phyloP scores from a whole-genome alignment of 2,329 filamentous ascomycete genomes.

The Hypoxylon sp. region DNA sequence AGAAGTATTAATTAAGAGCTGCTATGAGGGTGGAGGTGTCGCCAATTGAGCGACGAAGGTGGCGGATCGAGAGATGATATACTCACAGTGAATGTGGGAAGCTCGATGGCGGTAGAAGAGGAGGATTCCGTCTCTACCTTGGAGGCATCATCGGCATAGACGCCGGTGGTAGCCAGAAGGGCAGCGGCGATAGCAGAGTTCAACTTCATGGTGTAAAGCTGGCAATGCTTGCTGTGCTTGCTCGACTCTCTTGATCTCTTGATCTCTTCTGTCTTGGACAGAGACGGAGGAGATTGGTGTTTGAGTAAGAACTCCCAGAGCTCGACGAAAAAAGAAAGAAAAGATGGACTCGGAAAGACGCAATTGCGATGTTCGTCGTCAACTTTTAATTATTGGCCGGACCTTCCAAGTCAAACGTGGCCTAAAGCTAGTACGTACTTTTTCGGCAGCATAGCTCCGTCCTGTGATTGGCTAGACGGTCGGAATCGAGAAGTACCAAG shows the following conservation, averaged over 20 bases:
- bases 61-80: slow-evolving; percentile 2
- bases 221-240: slow-evolving; percentile 19
- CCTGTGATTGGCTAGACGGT: slow-evolving; percentile 41
- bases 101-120: slow-evolving; percentile 72
- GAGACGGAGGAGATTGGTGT: slow-evolving; percentile 44
- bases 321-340: slow-evolving; percentile 53
- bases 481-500: slow-evolving; percentile 25
- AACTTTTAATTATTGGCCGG: slow-evolving; percentile 50
- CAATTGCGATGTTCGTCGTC: slow-evolving; percentile 40
- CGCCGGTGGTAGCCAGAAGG: slow-evolving; percentile 77
- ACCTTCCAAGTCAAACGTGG: slow-evolving; percentile 52
- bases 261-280: slow-evolving; percentile 35
- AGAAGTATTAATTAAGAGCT: slow-evolving; percentile 25
- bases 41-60: slow-evolving; percentile 17
- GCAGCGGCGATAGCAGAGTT: slow-evolving; percentile 84
- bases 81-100: slow-evolving; percentile 91
- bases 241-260: slow-evolving; percentile 17
- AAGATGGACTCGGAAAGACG: slow-evolving; percentile 46
- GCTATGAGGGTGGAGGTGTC: not conserved
- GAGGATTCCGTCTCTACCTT: slow-evolving; percentile 67
- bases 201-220: slow-evolving; percentile 80
- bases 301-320: slow-evolving; percentile 58
- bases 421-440: slow-evolving; percentile 50
- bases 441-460: slow-evolving; percentile 36
- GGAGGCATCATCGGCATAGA: slow-evolving; percentile 75